phyloP scores from a whole-genome alignment of 2,329 filamentous ascomycete species.

The Mollisia scopiformis region DNA sequence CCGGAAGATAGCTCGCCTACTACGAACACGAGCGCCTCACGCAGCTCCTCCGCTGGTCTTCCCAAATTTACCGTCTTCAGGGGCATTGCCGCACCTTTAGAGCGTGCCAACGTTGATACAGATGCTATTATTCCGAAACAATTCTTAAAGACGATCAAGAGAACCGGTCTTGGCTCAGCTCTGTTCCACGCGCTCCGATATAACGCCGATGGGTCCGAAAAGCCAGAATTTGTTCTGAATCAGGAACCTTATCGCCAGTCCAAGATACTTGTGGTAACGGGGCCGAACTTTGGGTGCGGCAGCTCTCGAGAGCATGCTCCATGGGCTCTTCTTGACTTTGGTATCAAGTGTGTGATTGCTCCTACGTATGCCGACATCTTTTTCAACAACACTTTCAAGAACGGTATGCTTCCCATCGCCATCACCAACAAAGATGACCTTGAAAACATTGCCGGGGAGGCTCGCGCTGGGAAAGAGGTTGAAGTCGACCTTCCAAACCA shows the following conservation, averaged over 20 bases:
- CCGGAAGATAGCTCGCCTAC: constrained; percentile 67
- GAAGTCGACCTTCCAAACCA: constrained; percentile 90
- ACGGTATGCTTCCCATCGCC: constrained; percentile 91
- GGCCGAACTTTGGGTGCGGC: constrained; percentile 94
- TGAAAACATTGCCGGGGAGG: constrained; percentile 74
- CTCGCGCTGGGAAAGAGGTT: constrained; percentile 77
- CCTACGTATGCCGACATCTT: constrained; percentile 94
- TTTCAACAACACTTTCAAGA: constrained; percentile 99
- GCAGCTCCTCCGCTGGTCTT: constrained; percentile 66
- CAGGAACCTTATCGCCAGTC: constrained; percentile 79
- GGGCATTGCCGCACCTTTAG: constrained; percentile 85
- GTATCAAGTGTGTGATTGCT: constrained; percentile 91
- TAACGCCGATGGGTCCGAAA: constrained; percentile 72
- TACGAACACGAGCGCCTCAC: constrained; percentile 60
- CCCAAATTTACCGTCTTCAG: constrained; percentile 83
- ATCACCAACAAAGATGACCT: constrained; percentile 71
- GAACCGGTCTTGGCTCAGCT: constrained; percentile 85
- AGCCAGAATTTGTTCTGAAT: constrained; percentile 86
- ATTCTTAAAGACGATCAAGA: constrained; percentile 99
- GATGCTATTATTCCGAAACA: constrained; percentile 99
- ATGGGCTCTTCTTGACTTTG: constrained; percentile 96
- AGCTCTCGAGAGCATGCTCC: constrained; percentile 93
- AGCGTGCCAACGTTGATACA: constrained; percentile 93
- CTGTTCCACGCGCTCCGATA: constrained; percentile 87
- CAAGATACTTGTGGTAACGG: constrained; percentile 91